These are phyloP conservation scores for Talaromyces atroroseus DNA, from an alignment of 2,329 filamentous ascomycete genomes.

Conservation along the genomic window DNA sequence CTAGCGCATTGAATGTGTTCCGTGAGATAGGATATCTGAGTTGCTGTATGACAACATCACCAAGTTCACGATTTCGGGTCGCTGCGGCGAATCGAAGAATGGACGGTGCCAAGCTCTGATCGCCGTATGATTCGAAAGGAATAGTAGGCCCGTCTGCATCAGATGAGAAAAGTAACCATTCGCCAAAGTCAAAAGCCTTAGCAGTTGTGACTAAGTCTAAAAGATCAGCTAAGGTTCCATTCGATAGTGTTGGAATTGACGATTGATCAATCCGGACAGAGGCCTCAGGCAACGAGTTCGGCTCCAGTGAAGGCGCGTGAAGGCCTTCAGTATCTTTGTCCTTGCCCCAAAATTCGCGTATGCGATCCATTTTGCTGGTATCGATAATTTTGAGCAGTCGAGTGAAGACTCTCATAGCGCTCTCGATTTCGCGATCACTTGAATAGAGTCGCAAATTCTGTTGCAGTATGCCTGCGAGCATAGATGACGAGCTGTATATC, in stretches of 20 bases:
- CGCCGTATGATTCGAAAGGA: constrained; percentile 37
- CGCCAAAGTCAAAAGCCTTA: constrained; percentile 45
- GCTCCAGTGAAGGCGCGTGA: constrained; percentile 1
- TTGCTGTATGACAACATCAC: constrained; percentile 24
- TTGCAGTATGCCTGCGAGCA: constrained; percentile 29
- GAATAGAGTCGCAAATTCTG: constrained; percentile 26
- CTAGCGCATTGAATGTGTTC: constrained; percentile 32
- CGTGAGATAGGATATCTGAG: constrained; percentile 28
- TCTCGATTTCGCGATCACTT: constrained; percentile 20
- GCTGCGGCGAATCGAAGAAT: constrained; percentile 52
- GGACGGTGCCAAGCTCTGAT: constrained; percentile 47
- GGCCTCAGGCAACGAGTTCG: constrained; percentile 3
- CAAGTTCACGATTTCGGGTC: constrained; percentile 38
- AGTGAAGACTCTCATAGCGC: constrained; percentile 26
- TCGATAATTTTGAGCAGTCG: constrained; percentile 32
- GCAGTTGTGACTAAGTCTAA: constrained; percentile 47
- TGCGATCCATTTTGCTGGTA: constrained; percentile 30
- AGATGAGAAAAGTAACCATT: constrained; percentile 48
- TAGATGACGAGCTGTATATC: constrained; percentile 30
- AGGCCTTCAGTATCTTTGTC: neutral
- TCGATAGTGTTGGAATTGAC: constrained; percentile 38
- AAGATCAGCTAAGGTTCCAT: constrained; percentile 44
- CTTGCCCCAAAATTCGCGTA: constrained; percentile 25
- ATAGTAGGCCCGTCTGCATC: constrained; percentile 54
- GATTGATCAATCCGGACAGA: constrained; percentile 21